Evolutionary conservation across 31 red algal species (phyloP).

Genomic region (Porphyra umbilicalis): DNA sequence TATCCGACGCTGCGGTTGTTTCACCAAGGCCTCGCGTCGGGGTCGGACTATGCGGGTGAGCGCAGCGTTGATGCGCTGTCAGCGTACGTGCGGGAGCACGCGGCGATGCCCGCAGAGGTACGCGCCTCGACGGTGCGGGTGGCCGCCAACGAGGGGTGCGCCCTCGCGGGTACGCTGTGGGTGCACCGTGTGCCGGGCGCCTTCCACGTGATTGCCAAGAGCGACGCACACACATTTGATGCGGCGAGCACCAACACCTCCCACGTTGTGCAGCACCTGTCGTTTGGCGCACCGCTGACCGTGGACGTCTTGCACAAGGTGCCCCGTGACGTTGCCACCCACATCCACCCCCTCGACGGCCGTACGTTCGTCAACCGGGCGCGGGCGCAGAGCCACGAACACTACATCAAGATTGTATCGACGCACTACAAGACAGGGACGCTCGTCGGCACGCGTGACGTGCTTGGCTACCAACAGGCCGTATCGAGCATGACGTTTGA

Average conservation of each 20-base stretch:
- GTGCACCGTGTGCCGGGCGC: constrained; percentile 68
- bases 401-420: constrained; percentile 69
- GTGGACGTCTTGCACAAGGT: constrained; percentile 29
- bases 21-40: constrained; percentile 20
- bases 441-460: constrained; percentile 32
- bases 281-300: constrained; percentile 44
- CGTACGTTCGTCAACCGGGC: constrained; percentile 37
- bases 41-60: constrained; percentile 49
- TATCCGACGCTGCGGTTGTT: constrained; percentile 67
- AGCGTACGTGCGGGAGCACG: constrained; percentile 42
- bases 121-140: constrained; percentile 15
- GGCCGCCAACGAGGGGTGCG: constrained; percentile 68
- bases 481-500: constrained; percentile 53
- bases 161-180: constrained; percentile 49
- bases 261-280: constrained; percentile 67
- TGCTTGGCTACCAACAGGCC: constrained; percentile 69
- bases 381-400: constrained; percentile 46
- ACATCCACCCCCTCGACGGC: constrained; percentile 59
- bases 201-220: constrained; percentile 68
- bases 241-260: constrained; percentile 61
- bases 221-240: constrained; percentile 54
- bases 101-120: constrained; percentile 11
- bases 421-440: constrained; percentile 65
- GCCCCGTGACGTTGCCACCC: constrained; percentile 36
- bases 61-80: constrained; percentile 40